Conservation (phyloP, 1,139 yeast species). For the Sugiyamaella sp. region DNA sequence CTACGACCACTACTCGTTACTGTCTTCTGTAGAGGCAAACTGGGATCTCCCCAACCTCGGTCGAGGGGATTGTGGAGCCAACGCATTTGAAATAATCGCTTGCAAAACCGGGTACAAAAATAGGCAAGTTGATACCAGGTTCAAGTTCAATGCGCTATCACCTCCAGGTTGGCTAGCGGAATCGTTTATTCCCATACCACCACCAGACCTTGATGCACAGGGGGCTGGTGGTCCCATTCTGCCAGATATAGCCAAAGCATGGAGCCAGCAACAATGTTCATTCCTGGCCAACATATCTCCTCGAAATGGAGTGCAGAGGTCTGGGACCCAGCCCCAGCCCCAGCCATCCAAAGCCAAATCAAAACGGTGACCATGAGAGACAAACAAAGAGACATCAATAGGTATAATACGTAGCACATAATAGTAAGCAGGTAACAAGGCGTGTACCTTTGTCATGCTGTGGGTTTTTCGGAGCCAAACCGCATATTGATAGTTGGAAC, state of each 20-base stretch:
- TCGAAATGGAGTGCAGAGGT: too few relatives aligned
- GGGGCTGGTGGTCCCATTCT: conserved; percentile 18
- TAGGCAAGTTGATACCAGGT: conserved; percentile 43
- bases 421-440: not conserved
- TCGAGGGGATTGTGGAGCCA: conserved; percentile 52
- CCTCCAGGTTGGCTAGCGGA: conserved; percentile 48
- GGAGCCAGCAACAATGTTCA: too few relatives aligned
- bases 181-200: conserved; percentile 41
- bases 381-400: not conserved
- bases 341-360: not conserved
- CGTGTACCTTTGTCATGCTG: not conserved
- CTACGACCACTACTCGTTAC: conserved; percentile 54
- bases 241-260: conserved; percentile 9
- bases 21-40: conserved; percentile 42
- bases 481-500: conserved; percentile 16
- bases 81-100: conserved; percentile 49
- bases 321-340: too few relatives aligned
- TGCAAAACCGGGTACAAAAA: conserved; percentile 42
- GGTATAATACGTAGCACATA: conserved; percentile 7
- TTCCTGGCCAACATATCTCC: too few relatives aligned
- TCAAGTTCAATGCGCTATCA: conserved; percentile 46
- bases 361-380: not conserved
- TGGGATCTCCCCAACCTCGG: conserved; percentile 41
- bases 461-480: conserved; percentile 12
- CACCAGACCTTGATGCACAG: conserved; percentile 12